Base-by-base conservation (phyloP, 2,329 filamentous ascomycete genomes). In the Tolypocladium amazonense region DNA sequence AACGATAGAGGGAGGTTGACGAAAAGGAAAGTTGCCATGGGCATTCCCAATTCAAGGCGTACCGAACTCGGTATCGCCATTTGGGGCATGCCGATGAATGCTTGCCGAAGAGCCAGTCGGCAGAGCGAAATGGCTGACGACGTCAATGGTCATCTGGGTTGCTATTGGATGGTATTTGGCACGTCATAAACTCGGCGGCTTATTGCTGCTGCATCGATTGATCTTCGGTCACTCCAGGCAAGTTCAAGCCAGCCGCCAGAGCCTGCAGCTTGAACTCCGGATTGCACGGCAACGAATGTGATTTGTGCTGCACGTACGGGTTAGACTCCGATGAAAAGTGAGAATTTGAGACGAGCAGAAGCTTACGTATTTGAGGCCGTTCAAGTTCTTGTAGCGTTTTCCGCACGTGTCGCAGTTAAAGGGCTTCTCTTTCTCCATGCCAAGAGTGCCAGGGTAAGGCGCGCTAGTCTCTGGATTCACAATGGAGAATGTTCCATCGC, bases 401-500 rank as follows among this genome's bases (percentile, higher is more conserved):
- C 93, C 92, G 71, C 94, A 99, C 14, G 92, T 88, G 65, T 97
- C 92, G 74, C 94, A 99, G 70, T 92, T 92, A 73, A 97, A 97
- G 3, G 94, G 94, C 79, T 99, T 99, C 78, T 97, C 93, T 74
- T 97, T 99, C 77, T 99, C 94, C 94, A 99, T 99, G n/a, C 94
- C 94, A 41, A 96, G 80, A 1, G 94, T 97, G 38, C 94, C 94
- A 0, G 94, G 94, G 65, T 97, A 99, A 0, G 94, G 94, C 1
- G 91, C 85, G 35, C 90, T 94, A 0, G 94, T 97, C 70, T 96
- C 90, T 0, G 94, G 94, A 68, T 99, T 96, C 57, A 99, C 93
- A 65, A 99, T 99, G 0, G 93, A 97, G 72, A 96, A 97, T 2
- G 94, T 97, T 57, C 94, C 94, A 69, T 99, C 94, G 20, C 90